phyloP scores from a whole-genome alignment of 2,329 filamentous ascomycete genomes.

The Aspergillus ustus region DNA sequence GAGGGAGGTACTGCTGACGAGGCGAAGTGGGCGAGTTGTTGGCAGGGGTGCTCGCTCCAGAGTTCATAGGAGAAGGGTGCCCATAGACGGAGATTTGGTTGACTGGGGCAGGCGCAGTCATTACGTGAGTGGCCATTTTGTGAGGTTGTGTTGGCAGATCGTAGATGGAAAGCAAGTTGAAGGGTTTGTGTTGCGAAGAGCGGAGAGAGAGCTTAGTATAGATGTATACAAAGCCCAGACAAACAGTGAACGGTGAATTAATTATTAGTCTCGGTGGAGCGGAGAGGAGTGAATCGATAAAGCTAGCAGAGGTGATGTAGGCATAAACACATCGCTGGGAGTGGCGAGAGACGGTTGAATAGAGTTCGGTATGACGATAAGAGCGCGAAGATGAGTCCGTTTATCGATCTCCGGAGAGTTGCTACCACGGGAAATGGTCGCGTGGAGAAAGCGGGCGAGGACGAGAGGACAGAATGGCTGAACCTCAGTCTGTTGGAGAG shows the following conservation, averaged over 20 bases:
- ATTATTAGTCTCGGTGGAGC: slow-evolving; percentile 4
- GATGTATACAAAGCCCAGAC: neutral
- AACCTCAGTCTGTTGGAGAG: slow-evolving; percentile 3
- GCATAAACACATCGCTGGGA: slow-evolving; percentile 24
- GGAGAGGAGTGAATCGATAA: slow-evolving; percentile 1
- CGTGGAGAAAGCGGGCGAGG: neutral
- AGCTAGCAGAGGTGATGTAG: slow-evolving; percentile 11
- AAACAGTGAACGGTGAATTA: slow-evolving; percentile 10
- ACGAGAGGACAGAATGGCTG: neutral
- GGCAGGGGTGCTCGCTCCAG: slow-evolving; percentile 54
- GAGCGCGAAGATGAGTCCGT: slow-evolving; percentile 6
- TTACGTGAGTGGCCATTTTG: slow-evolving; percentile 39
- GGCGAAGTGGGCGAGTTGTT: slow-evolving; percentile 61
- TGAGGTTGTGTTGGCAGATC: slow-evolving; percentile 2
- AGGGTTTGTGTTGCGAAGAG: slow-evolving; percentile 6
- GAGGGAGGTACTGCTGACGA: slow-evolving; percentile 43
- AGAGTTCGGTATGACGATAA: slow-evolving; percentile 23
- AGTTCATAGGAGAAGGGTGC: slow-evolving; percentile 51
- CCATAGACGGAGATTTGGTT: slow-evolving; percentile 45
- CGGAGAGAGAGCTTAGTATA: slow-evolving; percentile 8
- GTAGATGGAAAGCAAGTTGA: neutral
- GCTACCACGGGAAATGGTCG: neutral
- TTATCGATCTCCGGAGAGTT: neutral
- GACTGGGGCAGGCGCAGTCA: slow-evolving; percentile 33
- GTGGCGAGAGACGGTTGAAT: slow-evolving; percentile 20